A percentile compares a stretch with the other conserved stretches of the same genome.
Evolutionary conservation across 2,329 filamentous ascomycete genomes (phyloP).

Genomic region (Penicillium sp.): DNA sequence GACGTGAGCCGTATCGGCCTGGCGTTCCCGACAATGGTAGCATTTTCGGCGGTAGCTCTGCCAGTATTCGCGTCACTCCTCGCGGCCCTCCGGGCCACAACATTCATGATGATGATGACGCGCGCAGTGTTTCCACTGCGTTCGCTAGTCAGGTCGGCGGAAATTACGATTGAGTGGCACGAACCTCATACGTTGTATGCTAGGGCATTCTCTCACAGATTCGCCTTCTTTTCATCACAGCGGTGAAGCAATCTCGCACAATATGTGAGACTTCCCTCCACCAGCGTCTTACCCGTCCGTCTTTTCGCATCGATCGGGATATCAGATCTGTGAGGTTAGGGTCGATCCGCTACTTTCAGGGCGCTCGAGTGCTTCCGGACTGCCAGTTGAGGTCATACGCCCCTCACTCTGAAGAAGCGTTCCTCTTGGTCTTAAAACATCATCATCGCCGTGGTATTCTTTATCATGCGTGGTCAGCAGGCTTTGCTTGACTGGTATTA

Average conservation of each 20-base stretch:
- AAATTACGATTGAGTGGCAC: conserved; percentile 55
- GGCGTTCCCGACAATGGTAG: conserved; percentile 58
- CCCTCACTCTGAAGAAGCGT: conserved; percentile 7
- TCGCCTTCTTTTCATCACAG: conserved; percentile 10
- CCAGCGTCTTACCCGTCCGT: conserved; percentile 20
- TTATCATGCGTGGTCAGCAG: conserved; percentile 6
- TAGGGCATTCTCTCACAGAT: conserved; percentile 18
- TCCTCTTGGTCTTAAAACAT: conserved; percentile 9
- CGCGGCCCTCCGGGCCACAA: conserved; percentile 42
- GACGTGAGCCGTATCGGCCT: conserved; percentile 57
- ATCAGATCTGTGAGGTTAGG: conserved; percentile 13
- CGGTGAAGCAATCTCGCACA: conserved; percentile 17
- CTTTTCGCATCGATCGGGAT: conserved; percentile 16
- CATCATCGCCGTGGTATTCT: conserved; percentile 7
- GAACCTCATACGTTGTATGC: conserved; percentile 4
- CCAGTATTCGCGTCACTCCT: conserved; percentile 47
- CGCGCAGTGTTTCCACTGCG: conserved; percentile 91
- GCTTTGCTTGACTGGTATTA: conserved; percentile 9
- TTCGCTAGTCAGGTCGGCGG: conserved; percentile 91
- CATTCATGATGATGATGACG: conserved; percentile 74
- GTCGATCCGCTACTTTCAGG: conserved; percentile 8
- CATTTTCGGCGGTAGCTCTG: conserved; percentile 63
- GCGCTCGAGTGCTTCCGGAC: conserved; percentile 2
- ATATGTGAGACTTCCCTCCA: conserved; percentile 18
- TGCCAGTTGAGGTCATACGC: conserved; percentile 6